Evolutionary conservation across 495 filamentous ascomycete species (phyloP), one percentile per base, ranked within the genome.

Genomic region (Xylaria intraflava): DNA sequence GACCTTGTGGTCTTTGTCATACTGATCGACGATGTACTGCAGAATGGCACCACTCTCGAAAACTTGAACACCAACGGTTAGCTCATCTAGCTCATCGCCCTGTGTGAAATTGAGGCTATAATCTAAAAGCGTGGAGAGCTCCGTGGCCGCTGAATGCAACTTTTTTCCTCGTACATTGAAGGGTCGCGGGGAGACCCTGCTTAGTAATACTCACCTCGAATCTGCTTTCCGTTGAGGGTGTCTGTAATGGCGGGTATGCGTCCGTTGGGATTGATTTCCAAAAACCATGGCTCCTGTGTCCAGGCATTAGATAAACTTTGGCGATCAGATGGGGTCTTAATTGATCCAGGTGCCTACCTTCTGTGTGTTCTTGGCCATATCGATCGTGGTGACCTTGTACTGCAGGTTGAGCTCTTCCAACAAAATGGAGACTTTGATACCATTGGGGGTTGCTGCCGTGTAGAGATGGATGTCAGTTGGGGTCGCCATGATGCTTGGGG

Each of bases 211-310:
- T 45, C 23, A 53, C 50, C 23, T 16, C 77, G 72, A 68, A 95
- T 90, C 29, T 72, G 70, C 59, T 86, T 74, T 51, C 89, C 89
- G 65, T 93, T 86, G 62, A 85, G 82, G 10, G 78, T 82, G 66
- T 96, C 92, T 22, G 87, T 91, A 22, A 96, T 60, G 14, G 91
- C 91, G n/a, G 91, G 91, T 60, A 96, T 95, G 52, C 92, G 88
- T 59, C 91, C 91, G 64, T 96, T 95, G 48, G 91, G 91, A 71
- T 95, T 95, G 69, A 96, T 93, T 33, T 82, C 83, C 36, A 95
- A 78, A 74, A 92, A 96, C 88, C 88, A 94, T 1, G 72, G 77
- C 52, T 78, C 76, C 57, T 62, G 30, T 16, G n/a, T 24, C 38
- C 17, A 46, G 27, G 31, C 10, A 49, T 55, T n/a, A 55, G 66